These are phyloP conservation scores for Diutina neorugosa DNA, from an alignment of 1,139 yeast species.

Conservation along the genomic window DNA sequence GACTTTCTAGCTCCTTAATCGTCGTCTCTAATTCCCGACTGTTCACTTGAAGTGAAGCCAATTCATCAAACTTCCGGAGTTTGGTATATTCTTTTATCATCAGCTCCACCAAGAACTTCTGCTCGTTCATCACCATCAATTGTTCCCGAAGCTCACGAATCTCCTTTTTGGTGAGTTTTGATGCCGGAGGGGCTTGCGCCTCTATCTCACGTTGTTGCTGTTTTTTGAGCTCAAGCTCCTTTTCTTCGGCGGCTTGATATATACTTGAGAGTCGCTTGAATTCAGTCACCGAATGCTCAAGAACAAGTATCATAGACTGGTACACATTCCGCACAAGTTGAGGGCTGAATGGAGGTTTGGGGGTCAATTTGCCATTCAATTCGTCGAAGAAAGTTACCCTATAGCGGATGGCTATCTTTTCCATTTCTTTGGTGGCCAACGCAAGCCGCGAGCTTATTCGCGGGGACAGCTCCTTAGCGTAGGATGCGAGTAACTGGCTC, in stretches of 20 bases:
- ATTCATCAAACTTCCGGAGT: slow-evolving; percentile 68
- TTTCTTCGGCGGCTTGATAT: slow-evolving; percentile 12
- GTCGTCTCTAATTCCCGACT: slow-evolving; percentile 44
- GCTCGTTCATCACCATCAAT: slow-evolving; percentile 80
- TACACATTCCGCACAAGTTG: slow-evolving; percentile 15
- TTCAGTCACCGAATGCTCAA: slow-evolving; percentile 22
- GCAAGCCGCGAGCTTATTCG: slow-evolving; percentile 19
- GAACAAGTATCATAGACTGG: slow-evolving; percentile 20
- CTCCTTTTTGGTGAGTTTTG: slow-evolving; percentile 33
- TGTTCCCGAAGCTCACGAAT: slow-evolving; percentile 58
- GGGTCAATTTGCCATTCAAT: slow-evolving; percentile 8
- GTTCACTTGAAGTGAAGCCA: slow-evolving; percentile 48
- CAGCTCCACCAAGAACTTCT: slow-evolving; percentile 54
- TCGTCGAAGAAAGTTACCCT: slow-evolving; percentile 14
- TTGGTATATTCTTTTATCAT: slow-evolving; percentile 51
- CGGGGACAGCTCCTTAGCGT: slow-evolving; percentile 9
- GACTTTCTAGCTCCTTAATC: slow-evolving; percentile 34
- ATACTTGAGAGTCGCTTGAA: slow-evolving; percentile 19
- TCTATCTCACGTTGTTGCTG: not conserved
- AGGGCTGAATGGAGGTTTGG: slow-evolving; percentile 11
- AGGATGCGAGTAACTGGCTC: slow-evolving; percentile 13
- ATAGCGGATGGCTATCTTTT: slow-evolving; percentile 16
- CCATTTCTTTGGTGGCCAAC: slow-evolving; percentile 23
- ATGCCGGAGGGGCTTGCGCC: slow-evolving; percentile 7
- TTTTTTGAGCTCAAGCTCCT: slow-evolving; percentile 4